A percentile compares a stretch with the other conserved stretches of the same genome.
These are phyloP conservation scores for Saccharomycopsis sp. DNA, from an alignment of 805 yeast species.

Conservation along the genomic window DNA sequence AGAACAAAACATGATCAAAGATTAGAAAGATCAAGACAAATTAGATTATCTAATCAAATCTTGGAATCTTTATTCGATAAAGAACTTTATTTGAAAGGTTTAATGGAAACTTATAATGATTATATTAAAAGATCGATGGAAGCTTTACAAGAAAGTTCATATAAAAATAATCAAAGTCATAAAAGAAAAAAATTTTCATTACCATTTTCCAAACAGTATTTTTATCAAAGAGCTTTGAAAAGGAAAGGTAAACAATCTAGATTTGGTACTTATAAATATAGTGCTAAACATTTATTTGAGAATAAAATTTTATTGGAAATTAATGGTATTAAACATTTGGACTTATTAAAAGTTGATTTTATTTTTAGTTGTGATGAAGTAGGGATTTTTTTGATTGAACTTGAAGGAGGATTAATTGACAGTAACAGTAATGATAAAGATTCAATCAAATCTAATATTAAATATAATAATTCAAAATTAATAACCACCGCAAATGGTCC, in stretches of 20 bases:
- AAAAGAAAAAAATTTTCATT: conserved; percentile 1
- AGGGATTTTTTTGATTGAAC: conserved; percentile 66
- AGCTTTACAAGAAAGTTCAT: conserved; percentile 34
- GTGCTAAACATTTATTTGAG: conserved; percentile 66
- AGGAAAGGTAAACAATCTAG: conserved; percentile 56
- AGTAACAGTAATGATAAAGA: background rate
- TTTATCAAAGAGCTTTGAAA: conserved; percentile 61
- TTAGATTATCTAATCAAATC: conserved; percentile 35
- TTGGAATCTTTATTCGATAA: conserved; percentile 35
- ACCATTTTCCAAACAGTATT: conserved; percentile 64
- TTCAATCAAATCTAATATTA: background rate
- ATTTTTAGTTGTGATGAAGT: conserved; percentile 66
- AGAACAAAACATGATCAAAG: conserved; percentile 43
- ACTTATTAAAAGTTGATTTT: conserved; percentile 51
- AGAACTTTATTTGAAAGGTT: conserved; percentile 31
- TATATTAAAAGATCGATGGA: conserved; percentile 42
- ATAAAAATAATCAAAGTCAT: conserved; percentile 28
- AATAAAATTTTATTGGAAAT: conserved; percentile 55
- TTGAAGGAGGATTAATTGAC: conserved; percentile 33
- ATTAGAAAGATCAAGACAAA: conserved; percentile 34
- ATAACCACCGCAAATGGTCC: conserved; percentile 3
- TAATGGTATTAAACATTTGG: conserved; percentile 43
- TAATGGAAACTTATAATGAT: conserved; percentile 32
- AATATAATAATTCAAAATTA: too few species aligned
- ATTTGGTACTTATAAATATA: conserved; percentile 70